Evolutionary conservation across 176 grass and related monocot genomes (phyloP).

Genomic region (Avena insularis): DNA sequence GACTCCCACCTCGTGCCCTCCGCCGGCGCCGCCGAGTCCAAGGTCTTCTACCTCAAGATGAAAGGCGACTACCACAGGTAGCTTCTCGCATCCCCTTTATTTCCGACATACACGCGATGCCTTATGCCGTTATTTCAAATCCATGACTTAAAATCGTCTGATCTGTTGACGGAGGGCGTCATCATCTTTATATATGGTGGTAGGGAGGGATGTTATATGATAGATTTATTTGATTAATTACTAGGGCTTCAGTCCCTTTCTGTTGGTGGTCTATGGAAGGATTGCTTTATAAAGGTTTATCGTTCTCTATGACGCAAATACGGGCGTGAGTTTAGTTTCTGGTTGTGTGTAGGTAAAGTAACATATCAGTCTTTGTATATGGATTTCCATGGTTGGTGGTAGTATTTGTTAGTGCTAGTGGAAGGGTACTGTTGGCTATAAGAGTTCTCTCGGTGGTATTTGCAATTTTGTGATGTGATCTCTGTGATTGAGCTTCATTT

Average conservation of each 20-base stretch:
- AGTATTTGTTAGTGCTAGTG: constrained; percentile 19
- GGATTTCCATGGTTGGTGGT: background rate
- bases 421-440: background rate
- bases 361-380: background rate
- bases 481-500: background rate
- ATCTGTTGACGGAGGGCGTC: background rate
- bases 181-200: background rate
- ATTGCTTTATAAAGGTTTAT: background rate
- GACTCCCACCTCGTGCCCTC: constrained; percentile 87
- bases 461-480: background rate
- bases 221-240: background rate
- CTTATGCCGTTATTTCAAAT: background rate
- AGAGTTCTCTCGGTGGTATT: background rate
- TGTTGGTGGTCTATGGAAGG: background rate
- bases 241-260: background rate
- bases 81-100: background rate
- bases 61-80: constrained; percentile 95
- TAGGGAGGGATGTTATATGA: background rate
- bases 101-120: background rate
- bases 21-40: constrained; percentile 69
- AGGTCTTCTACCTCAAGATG: constrained; percentile 98
- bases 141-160: background rate
- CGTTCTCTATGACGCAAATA: background rate
- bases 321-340: background rate
- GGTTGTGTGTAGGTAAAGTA: background rate